These are phyloP conservation scores for Scleromitrula shiraiana DNA, from an alignment of 2,329 filamentous ascomycete species.

Conservation along the genomic window DNA sequence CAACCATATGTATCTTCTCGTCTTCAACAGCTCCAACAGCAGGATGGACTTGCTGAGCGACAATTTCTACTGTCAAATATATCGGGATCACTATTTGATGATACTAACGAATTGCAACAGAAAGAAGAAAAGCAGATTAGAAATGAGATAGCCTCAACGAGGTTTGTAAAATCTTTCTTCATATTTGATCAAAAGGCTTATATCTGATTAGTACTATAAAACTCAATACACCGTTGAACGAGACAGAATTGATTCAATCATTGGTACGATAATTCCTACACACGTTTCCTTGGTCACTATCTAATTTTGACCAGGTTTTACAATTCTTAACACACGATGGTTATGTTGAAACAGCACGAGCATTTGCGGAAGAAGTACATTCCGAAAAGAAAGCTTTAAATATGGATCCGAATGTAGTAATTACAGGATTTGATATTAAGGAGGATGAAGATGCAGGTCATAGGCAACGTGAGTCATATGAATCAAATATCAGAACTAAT, in stretches of 20 bases:
- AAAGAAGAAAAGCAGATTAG: slow-evolving; percentile 23
- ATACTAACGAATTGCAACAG: slow-evolving; percentile 13
- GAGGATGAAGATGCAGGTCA: slow-evolving; percentile 84
- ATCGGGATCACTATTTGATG: too few species aligned
- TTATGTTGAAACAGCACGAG: slow-evolving; percentile 85
- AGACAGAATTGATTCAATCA: slow-evolving; percentile 73
- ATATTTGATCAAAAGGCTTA: neutral
- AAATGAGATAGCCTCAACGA: slow-evolving; percentile 46
- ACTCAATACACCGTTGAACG: slow-evolving; percentile 54
- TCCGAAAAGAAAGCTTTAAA: slow-evolving; percentile 64
- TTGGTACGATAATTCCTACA: slow-evolving; percentile 44
- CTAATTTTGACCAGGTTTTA: slow-evolving; percentile 40
- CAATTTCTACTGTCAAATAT: too few species aligned
- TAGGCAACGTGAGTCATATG: slow-evolving; percentile 62
- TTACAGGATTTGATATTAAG: slow-evolving; percentile 56
- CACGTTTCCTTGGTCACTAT: neutral
- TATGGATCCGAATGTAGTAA: slow-evolving; percentile 43
- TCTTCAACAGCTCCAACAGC: too few species aligned
- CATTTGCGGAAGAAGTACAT: slow-evolving; percentile 76
- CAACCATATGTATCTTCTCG: too few species aligned
- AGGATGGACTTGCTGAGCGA: too few species aligned
- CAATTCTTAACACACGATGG: slow-evolving; percentile 94
- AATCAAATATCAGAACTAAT: neutral
- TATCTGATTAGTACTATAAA: slow-evolving; percentile 31
- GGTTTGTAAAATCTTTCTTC: slow-evolving; percentile 22